Percentiles rank a stretch among this genome's conserved stretches.
These are phyloP conservation scores for Chimonanthus salicifolius DNA, from an alignment of 164 flowering plant genomes.

Conservation along the genomic window DNA sequence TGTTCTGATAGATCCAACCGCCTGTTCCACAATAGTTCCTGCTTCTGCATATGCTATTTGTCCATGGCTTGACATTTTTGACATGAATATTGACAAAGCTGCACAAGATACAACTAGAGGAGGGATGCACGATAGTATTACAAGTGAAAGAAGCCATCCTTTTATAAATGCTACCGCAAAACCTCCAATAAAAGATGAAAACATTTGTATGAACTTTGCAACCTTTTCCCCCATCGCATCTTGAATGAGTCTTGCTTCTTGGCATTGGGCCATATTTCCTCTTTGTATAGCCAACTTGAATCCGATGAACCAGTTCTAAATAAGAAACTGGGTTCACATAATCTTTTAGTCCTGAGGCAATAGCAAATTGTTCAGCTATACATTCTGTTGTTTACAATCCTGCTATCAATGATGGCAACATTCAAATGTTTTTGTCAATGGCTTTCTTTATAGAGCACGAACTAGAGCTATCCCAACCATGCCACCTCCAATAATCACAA, in stretches of 20 bases:
- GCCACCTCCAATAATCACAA: conserved; percentile 98
- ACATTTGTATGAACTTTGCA: conserved; percentile 18
- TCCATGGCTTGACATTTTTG: conserved; percentile 25
- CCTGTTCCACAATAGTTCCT: conserved; percentile 31
- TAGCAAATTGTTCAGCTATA: conserved; percentile 8
- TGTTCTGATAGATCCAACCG: conserved; percentile 32
- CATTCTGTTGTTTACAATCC: neutral
- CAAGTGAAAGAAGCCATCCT: conserved; percentile 21
- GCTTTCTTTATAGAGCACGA: conserved; percentile 69
- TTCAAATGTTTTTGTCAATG: conserved; percentile 69
- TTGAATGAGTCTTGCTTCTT: neutral
- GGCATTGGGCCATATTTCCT: neutral
- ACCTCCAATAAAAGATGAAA: conserved; percentile 16
- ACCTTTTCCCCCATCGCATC: conserved; percentile 5
- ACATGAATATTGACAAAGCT: conserved; percentile 16
- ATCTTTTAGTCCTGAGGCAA: conserved; percentile 10
- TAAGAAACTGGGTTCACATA: conserved; percentile 2
- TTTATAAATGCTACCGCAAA: conserved; percentile 16
- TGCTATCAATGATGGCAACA: conserved; percentile 88
- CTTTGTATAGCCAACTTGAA: conserved; percentile 8
- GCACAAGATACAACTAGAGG: conserved; percentile 12
- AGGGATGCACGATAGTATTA: conserved; percentile 19
- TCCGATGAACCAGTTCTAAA: conserved; percentile 8
- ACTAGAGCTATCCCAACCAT: conserved; percentile 98
- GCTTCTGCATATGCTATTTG: conserved; percentile 34